Evolutionary conservation across 2,329 filamentous ascomycete genomes (phyloP), one percentile per base, ranked within the genome.

Genomic region (Fusarium sp.): DNA sequence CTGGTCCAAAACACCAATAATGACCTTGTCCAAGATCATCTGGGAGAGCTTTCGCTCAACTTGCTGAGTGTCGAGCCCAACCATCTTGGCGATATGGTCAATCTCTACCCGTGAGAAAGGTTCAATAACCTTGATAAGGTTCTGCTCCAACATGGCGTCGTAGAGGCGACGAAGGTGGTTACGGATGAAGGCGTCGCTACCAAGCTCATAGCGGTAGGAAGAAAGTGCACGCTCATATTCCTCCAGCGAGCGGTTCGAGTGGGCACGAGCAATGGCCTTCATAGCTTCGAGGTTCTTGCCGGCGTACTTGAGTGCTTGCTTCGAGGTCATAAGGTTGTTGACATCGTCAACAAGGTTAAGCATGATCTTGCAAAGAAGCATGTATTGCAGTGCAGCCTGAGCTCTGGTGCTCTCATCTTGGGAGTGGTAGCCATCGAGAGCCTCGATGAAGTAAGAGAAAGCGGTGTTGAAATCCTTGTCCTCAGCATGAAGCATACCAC

Each of bases 321-420:
- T 99, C 58, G 94, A 97, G 30, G 92, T 90, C 90, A 99, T 94
- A 74, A 99, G 89, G 78, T 92, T 90, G 83, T 95, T 97, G 80
- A 99, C 95, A 81, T 99, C 97, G 84, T 98, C 94, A 72, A 90
- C 94, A 43, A 97, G 87, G 83, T 99, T 99, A 75, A 99, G 88
- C 97, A 99, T 99, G 81, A 99, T 96, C 86, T 99, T 99, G 90
- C 96, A 98, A 38, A 99, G 90, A 58, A 99, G 89, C 96, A 99
- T 99, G 86, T 99, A 99, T 85, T 99, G 96, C 72, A 99, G 86
- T 13, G 96, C 94, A 15, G 95, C 93, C n/a, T 95, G 97, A n/a
- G 97, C 96, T 82, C 94, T 94, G 70, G 87, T 84, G 41, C 90
- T 85, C 79, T 97, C 94, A 74, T 99, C 96, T 80, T 97, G 94